Base-by-base conservation (phyloP, 148 eudicot species). In the Cornus suecica region DNA sequence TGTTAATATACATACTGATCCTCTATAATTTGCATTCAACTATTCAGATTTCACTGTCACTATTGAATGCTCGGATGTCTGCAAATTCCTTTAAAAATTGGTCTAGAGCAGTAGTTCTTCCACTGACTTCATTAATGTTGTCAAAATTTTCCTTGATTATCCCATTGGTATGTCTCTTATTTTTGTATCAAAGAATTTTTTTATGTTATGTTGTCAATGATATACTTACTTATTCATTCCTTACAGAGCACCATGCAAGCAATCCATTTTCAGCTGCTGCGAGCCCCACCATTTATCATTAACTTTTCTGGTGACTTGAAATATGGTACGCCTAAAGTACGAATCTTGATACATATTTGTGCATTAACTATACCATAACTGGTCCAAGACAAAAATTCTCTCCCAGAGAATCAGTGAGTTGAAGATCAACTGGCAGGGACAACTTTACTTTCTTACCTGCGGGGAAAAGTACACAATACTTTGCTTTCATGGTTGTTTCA, bases 21-120 rank as follows among this genome's bases (percentile, higher is more conserved):
- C 15, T 27, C 9, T 31, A 34, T 24, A 65, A 52, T 63, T 72
- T 71, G 31, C 25, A 20, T 70, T 27, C 18, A 27, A 58, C 13
- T 82, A 76, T 79, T 30, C 86, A 95, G 97, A 84, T 92, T 80
- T 42, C 72, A 61, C 75, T 95, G 83, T 87, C 88, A 56, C 79
- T 95, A 82, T 78, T 95, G 79, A 95, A 95, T 91, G 99, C 92
- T 80, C 92, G 99, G 82, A 89, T 95, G 76, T 95, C 99, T 23
- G 74, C 70, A 42, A 91, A 79, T 74, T 91, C 99, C 52, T 87
- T 92, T 61, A 75, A 69, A 52, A 85, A 76, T 71, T 95, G 99
- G 99, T 92, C 94, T 65, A 70, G 74, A 41, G 86, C 93, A 26
- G 76, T 89, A 52, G 66, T 82, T 66, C 34, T 77, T 74, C 93